Evolutionary conservation across 495 filamentous ascomycete genomes (phyloP).

Genomic region (Lasiosphaeria miniovina): DNA sequence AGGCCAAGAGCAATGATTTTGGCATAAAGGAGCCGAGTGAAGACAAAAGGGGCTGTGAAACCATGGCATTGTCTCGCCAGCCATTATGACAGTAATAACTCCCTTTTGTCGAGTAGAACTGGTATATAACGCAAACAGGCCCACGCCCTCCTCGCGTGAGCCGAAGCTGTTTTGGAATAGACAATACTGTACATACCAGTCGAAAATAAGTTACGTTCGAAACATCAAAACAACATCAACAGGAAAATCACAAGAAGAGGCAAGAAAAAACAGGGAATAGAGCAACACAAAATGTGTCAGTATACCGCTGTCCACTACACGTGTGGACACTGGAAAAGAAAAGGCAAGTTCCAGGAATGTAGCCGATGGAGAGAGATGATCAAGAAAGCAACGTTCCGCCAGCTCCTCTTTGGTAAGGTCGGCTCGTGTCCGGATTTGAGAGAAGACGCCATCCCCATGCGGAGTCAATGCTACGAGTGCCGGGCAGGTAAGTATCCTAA

Average conservation of each 20-base stretch:
- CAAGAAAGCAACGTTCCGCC: not conserved
- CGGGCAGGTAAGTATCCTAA: not conserved
- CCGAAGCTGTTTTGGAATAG: too few relatives aligned
- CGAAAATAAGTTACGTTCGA: not conserved
- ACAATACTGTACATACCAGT: not conserved
- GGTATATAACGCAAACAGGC: too few relatives aligned
- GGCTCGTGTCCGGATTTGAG: not conserved
- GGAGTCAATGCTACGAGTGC: not conserved
- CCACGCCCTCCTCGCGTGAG: too few relatives aligned
- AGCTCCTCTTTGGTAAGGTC: not conserved
- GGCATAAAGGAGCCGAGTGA: too few relatives aligned
- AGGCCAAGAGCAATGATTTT: too few relatives aligned
- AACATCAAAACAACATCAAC: not conserved
- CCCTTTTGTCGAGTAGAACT: too few relatives aligned
- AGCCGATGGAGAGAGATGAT: not conserved
- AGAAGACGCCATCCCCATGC: not conserved
- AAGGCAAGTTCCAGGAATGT: not conserved
- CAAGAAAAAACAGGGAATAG: conserved; percentile 1
- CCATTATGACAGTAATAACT: too few relatives aligned
- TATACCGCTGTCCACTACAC: conserved; percentile 1
- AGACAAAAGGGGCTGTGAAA: too few relatives aligned
- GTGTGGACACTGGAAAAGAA: not conserved
- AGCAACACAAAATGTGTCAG: not conserved
- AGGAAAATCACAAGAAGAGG: not conserved
- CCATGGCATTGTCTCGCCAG: too few relatives aligned